Base-by-base conservation (phyloP, 1,284 basidiomycete species). In the Sphaerobolus stellatus region DNA sequence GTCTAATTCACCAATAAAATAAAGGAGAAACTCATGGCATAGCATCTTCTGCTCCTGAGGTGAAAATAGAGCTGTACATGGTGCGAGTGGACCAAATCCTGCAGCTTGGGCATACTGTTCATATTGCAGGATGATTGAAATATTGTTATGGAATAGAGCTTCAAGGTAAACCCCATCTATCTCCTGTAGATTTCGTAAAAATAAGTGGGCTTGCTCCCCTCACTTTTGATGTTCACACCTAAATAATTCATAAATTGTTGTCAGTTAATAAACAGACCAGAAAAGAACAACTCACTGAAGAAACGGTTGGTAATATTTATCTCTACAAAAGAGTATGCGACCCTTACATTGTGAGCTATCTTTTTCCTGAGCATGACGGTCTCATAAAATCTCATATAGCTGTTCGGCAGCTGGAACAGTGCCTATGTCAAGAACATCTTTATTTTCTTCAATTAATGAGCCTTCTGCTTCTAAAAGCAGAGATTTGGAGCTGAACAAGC, bases 101-200 rank as follows among this genome's bases (percentile, higher is more conserved):
- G 36, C 28, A 6, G n/a, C 18, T 43, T 31, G 22, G 2, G 61
- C 43, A 46, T 29, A 4, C 22, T 18, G 27, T 43, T 59, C 50
- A 8, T 52, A 31, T 8, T 24, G 5, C n/a, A 14, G 24, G 28
- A 54, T 48, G 28, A 13, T 22, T 14, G 14, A n/a, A 20, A 4
- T 30, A 33, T 46, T 30, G 25, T 31, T 54, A 1, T 51, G 2
- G 14, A 68, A 33, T 2, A 67, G 50, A 3, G 61, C 62, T 20
- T 16, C 8, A 0, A 68, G 54, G 41, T 68, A 68, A 1, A 33
- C 1, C 3, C 49, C 54, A 11, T 66, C 56, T 40, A 58, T 64
- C 25, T 66, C 64, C 20, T 66, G 53, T 1, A 67, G 50, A 27
- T 60, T 64, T 4, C 28, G 45, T 5, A 67, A 29, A 27, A 66